Base-by-base conservation (phyloP, 305 asterid genomes). In the Solanum hybrid region DNA sequence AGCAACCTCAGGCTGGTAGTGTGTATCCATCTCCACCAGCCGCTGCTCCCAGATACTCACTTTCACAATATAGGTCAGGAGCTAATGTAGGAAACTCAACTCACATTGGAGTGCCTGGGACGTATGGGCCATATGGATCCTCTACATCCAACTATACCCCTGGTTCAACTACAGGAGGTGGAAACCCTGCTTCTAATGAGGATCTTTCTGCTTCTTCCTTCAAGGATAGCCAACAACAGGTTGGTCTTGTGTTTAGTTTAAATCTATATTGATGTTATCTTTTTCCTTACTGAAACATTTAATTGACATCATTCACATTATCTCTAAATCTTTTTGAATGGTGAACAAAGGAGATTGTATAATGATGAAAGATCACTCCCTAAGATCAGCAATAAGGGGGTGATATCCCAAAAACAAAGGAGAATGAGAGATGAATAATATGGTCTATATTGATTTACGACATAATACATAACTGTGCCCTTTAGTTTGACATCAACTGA, bases 201-300 rank as follows among this genome's bases (percentile, higher is more conserved):
- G 99, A 97, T 92, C 91, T 93, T 87, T 91, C 93, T 79, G 93
- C 93, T 81, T 89, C 95, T 89, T 97, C 94, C 79, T 92, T 90
- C 61, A 97, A 95, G 94, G 99, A 89, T 88, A 92, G 93, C 89
- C 95, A 96, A 84, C 98, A 95, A 90, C 99, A 96, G 98, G 99
- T 97, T 91, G 85, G 94, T 91, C 89, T 86, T 86, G 24, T 22
- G 89, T 61, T 61, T 11, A 86, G 79, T 61, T 86, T n/a, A 86
- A 86, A 33, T 61, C n/a, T 57, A n/a, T 86, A 65, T 61, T 32
- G 13, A 51, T 57, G 37, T 57, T 32, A 84, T 51, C 31, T 51
- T 31, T 85, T 86, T 32, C 78, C 36, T 41, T 61, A 61, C 14
- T n/a, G 79, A 61, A 86, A 61, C 75, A 61, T 61, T 61, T 61